phyloP scores from a whole-genome alignment of 78 protist species.

The Dictyostelium brefeldianum region DNA sequence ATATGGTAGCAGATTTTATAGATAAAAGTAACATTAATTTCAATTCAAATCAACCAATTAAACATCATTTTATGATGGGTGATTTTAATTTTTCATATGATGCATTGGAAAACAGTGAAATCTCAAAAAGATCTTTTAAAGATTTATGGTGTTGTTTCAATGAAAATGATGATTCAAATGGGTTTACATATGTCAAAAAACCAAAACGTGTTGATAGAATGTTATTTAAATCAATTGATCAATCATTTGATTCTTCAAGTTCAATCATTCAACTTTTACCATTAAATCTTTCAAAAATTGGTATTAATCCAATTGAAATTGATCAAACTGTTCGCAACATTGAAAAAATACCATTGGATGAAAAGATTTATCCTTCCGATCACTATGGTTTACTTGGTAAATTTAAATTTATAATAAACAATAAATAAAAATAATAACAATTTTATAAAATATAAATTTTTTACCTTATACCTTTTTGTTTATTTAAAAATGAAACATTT shows the following conservation, averaged over 20 bases:
- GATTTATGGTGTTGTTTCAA: slow-evolving; percentile 44
- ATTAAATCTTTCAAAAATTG: background rate
- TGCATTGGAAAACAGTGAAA: slow-evolving; percentile 27
- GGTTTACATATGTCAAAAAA: slow-evolving; percentile 37
- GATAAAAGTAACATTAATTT: background rate
- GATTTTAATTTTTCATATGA: slow-evolving; percentile 50
- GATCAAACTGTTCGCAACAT: background rate
- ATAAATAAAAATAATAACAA: too few relatives aligned
- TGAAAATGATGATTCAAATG: background rate
- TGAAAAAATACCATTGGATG: slow-evolving; percentile 32
- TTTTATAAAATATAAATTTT: too few relatives aligned
- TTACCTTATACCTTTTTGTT: too few relatives aligned
- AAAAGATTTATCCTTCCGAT: slow-evolving; percentile 57
- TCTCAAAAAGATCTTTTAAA: background rate
- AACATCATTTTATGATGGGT: slow-evolving; percentile 40
- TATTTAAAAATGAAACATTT: too few relatives aligned
- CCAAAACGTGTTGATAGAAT: slow-evolving; percentile 39
- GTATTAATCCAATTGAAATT: slow-evolving; percentile 20
- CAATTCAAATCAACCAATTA: background rate
- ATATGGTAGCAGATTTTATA: slow-evolving; percentile 4
- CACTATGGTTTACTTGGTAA: slow-evolving; percentile 58
- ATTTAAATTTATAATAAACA: background rate
- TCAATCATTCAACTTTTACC: background rate
- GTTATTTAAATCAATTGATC: slow-evolving; percentile 10
- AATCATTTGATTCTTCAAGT: background rate